These are phyloP conservation scores for Plantago lanceolata DNA, from an alignment of 305 asterid genomes.

Conservation along the genomic window DNA sequence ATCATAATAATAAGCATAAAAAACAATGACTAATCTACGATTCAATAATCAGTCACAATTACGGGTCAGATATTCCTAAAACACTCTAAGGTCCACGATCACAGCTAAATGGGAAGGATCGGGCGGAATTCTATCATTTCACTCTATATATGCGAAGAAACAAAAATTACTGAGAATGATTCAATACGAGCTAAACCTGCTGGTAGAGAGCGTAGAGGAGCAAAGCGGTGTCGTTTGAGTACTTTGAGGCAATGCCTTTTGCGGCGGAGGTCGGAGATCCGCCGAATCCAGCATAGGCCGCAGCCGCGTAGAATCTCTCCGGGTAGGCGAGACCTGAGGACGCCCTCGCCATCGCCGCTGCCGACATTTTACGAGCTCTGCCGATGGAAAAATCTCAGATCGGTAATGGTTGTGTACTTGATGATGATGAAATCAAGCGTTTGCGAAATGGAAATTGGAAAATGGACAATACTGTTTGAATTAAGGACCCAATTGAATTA, in stretches of 20 bases:
- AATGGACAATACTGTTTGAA: not conserved
- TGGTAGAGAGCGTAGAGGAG: constrained; percentile 87
- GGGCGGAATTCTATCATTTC: constrained; percentile 25
- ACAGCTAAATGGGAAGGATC: constrained; percentile 24
- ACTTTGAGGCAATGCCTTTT: constrained; percentile 68
- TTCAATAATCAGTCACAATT: not conserved
- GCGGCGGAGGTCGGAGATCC: constrained; percentile 67
- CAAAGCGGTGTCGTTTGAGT: constrained; percentile 71
- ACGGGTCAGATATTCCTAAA: not conserved
- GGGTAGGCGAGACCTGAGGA: constrained; percentile 89
- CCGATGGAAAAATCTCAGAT: constrained; percentile 35
- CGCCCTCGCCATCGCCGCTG: constrained; percentile 57
- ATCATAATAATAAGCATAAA: not conserved
- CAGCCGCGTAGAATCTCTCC: constrained; percentile 88
- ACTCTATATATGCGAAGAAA: constrained; percentile 12
- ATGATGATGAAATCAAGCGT: not conserved
- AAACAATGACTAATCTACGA: too few relatives aligned
- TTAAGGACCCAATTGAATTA: too few relatives aligned
- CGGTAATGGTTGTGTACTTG: not conserved
- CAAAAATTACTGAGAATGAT: constrained; percentile 12
- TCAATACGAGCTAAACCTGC: constrained; percentile 51
- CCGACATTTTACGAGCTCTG: constrained; percentile 24
- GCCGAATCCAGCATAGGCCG: constrained; percentile 78
- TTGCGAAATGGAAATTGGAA: not conserved
- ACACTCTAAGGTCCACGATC: not conserved